These are phyloP conservation scores for Exserohilum turcica DNA, from an alignment of 2,329 filamentous ascomycete genomes.

Conservation along the genomic window DNA sequence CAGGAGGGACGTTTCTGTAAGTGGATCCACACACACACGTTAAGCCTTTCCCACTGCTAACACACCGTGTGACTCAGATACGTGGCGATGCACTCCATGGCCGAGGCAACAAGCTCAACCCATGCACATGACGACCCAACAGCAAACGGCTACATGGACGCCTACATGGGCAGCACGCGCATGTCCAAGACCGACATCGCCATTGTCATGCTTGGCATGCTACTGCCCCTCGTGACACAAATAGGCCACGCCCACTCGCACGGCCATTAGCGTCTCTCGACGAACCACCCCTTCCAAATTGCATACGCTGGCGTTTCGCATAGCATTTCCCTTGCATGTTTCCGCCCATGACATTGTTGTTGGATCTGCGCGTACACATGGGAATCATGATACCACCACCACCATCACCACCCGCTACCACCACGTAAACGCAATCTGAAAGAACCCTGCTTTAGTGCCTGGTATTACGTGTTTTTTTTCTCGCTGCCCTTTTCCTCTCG, in stretches of 20 bases:
- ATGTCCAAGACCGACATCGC: conserved; percentile 62
- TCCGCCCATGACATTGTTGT: background rate
- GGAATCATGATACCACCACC: conserved; percentile 1
- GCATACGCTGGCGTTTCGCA: conserved; percentile 19
- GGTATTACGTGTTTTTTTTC: background rate
- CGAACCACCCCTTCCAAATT: background rate
- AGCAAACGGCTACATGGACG: conserved; percentile 59
- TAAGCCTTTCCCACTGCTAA: background rate
- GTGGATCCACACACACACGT: conserved; percentile 46
- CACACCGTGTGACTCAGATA: conserved; percentile 66
- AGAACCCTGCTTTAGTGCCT: background rate
- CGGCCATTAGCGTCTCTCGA: conserved; percentile 4
- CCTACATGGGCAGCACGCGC: conserved; percentile 57
- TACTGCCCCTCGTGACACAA: conserved; percentile 76
- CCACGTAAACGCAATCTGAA: background rate
- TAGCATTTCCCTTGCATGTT: background rate
- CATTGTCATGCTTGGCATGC: conserved; percentile 72
- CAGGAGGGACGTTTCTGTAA: conserved; percentile 92
- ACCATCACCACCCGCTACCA: too few species aligned
- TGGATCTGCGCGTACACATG: background rate
- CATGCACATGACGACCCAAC: conserved; percentile 43
- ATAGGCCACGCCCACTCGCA: conserved; percentile 71
- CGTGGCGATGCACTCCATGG: conserved; percentile 98
- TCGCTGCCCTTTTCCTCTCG: background rate
- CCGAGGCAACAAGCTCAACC: conserved; percentile 64